Conservation (phyloP, 2,329 filamentous ascomycete genomes). For the Ceratocystis colombiana region DNA sequence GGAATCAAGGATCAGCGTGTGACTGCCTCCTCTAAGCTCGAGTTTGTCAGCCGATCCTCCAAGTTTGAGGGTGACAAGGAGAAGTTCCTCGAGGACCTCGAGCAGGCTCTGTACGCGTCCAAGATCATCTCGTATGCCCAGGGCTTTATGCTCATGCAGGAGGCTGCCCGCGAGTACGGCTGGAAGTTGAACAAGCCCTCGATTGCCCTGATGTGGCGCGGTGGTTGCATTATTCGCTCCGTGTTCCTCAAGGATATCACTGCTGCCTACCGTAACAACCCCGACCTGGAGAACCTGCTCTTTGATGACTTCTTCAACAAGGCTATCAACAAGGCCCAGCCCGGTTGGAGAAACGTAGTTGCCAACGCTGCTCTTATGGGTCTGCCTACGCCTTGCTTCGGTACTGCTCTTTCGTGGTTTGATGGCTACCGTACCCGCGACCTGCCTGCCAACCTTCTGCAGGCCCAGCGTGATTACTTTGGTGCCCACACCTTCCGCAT, state of each 20-base stretch:
- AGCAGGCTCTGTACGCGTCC: slow-evolving; percentile 97
- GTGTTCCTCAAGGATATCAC: slow-evolving; percentile 99
- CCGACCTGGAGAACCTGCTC: slow-evolving; percentile 92
- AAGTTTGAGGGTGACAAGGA: slow-evolving; percentile 80
- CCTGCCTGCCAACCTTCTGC: slow-evolving; percentile 93
- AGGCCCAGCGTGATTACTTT: slow-evolving; percentile 99
- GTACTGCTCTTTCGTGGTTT: slow-evolving; percentile 94
- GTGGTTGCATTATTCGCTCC: slow-evolving; percentile 98
- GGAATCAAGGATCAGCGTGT: slow-evolving; percentile 88
- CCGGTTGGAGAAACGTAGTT: slow-evolving; percentile 83
- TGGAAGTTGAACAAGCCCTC: slow-evolving; percentile 99
- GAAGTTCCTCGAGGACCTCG: slow-evolving; percentile 90
- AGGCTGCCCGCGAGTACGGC: slow-evolving; percentile 86
- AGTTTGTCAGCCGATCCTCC: slow-evolving; percentile 60
- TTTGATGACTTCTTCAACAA: slow-evolving; percentile 99
- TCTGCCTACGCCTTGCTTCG: slow-evolving; percentile 93
- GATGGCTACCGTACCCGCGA: slow-evolving; percentile 97
- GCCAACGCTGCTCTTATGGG: slow-evolving; percentile 86
- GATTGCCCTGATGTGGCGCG: slow-evolving; percentile 99
- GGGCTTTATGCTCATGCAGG: slow-evolving; percentile 99
- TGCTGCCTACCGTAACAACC: slow-evolving; percentile 85
- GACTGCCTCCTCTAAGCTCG: slow-evolving; percentile 67
- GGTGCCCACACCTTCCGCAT: slow-evolving; percentile 84
- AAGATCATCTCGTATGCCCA: slow-evolving; percentile 99
- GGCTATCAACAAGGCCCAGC: slow-evolving; percentile 93